Conservation (phyloP, 2,329 filamentous ascomycete species). For the Nigrospora osmanthi region DNA sequence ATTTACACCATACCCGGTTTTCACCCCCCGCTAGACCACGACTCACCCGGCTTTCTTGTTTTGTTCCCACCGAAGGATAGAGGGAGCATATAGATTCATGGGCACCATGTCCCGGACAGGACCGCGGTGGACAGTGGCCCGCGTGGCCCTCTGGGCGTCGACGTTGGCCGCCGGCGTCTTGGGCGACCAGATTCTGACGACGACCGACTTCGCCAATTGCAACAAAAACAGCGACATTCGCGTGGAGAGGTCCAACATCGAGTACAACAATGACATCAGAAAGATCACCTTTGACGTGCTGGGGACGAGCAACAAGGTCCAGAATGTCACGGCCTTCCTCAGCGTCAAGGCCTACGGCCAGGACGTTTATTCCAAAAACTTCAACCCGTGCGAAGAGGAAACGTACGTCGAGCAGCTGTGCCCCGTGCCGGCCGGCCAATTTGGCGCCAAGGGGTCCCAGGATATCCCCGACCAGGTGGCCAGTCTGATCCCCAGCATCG, state of each 20-base stretch:
- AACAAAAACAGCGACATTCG: slow-evolving; percentile 49
- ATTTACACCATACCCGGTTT: too few species aligned
- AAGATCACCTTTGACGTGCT: slow-evolving; percentile 74
- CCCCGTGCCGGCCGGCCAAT: slow-evolving; percentile 71
- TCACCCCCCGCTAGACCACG: too few species aligned
- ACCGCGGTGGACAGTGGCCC: slow-evolving; percentile 18
- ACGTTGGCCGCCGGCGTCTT: slow-evolving; percentile 40
- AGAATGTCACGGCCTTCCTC: slow-evolving; percentile 74
- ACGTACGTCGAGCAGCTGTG: slow-evolving; percentile 71
- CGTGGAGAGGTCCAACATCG: slow-evolving; percentile 67
- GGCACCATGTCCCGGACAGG: slow-evolving; percentile 15
- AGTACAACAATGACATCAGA: slow-evolving; percentile 69
- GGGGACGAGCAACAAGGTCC: slow-evolving; percentile 63
- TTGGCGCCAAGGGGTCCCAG: slow-evolving; percentile 65
- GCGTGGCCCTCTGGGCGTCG: slow-evolving; percentile 24
- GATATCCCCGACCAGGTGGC: slow-evolving; percentile 65
- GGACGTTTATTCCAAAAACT: slow-evolving; percentile 67
- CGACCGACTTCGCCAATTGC: slow-evolving; percentile 74
- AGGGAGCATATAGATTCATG: too few species aligned
- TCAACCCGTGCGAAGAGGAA: slow-evolving; percentile 69
- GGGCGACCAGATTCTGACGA: slow-evolving; percentile 67
- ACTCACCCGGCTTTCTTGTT: too few species aligned
- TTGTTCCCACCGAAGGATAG: too few species aligned
- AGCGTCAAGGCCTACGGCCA: slow-evolving; percentile 79
- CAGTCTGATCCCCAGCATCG: slow-evolving; percentile 74